Evolutionary conservation across 257 asterid species (phyloP), one percentile per base, ranked within the genome.

Genomic region (Apocynum venetum): DNA sequence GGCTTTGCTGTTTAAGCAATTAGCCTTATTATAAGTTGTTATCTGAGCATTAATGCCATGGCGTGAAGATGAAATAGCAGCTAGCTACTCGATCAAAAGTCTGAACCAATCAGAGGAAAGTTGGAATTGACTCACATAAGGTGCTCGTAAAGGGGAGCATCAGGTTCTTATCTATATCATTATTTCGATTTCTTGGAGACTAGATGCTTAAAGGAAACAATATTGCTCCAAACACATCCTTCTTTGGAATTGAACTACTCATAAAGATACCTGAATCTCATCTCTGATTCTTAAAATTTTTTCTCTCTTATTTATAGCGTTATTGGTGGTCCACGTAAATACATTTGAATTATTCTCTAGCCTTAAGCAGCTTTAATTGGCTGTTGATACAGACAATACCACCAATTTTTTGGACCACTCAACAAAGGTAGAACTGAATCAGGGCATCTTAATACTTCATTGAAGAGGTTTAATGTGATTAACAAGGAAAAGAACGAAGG

Each of bases 91-190:
- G 44, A 67, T 19, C 40, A 67, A 70, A 66, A 49, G 74, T 25
- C 52, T 52, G 68, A 76, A 83, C 70, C 64, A 71, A 61, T 71
- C 68, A 35, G 43, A 43, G 78, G 63, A 80, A 80, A 77, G 82
- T 52, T 74, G 82, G 52, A 74, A 80, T 60, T 76, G 82, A 66
- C 79, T 73, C 82, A 71, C 40, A 72, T 70, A 0, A 66, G 59
- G 66, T 71, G 75, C 44, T 74, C 74, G 63, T 71, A 85, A 85
- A 84, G 84, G 35, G 51, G 48, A 80, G 91, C 79, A 89, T 88
- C 91, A 25, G 84, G 86, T 89, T 87, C 92, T 86, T 87, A 81
- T 90, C 93, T 85, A 68, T 84, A 65, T 80, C 77, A 85, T 77
- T 77, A 79, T 82, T 84, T 75, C 40, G 64, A 65, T 76, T 77